A percentile compares a stretch with the other conserved stretches of the same genome.
phyloP scores from a whole-genome alignment of 1,284 basidiomycete genomes.

The Cryptococcus neoformans region DNA sequence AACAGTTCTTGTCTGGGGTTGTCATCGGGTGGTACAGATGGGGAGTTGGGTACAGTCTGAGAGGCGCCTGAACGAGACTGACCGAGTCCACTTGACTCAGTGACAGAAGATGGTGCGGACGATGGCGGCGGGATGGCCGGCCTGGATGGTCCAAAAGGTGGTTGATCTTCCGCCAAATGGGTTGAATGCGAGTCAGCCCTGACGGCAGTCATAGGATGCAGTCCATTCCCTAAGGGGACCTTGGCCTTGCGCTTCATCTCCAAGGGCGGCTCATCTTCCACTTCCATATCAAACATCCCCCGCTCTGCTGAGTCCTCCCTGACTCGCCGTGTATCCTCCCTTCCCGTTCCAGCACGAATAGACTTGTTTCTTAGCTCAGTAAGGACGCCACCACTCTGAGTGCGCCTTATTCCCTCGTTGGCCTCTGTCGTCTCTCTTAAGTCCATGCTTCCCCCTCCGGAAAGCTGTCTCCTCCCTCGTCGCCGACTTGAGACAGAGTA shows the following conservation, averaged over 20 bases:
- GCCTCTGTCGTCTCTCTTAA: conserved; percentile 26
- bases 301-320: conserved; percentile 39
- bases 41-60: conserved; percentile 29
- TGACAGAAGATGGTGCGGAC: neutral
- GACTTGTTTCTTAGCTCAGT: conserved; percentile 1
- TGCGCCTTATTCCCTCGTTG: conserved; percentile 12
- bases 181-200: neutral
- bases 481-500: conserved; percentile 4
- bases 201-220: conserved; percentile 12
- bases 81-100: neutral
- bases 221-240: conserved; percentile 7
- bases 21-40: conserved; percentile 52
- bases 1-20: conserved; percentile 90
- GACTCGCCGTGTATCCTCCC: conserved; percentile 3
- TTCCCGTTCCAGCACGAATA: neutral
- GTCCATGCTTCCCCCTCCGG: conserved; percentile 36
- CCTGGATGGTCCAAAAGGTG: neutral
- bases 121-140: neutral
- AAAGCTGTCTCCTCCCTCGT: conserved; percentile 14
- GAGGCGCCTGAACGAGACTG: neutral
- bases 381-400: conserved; percentile 27
- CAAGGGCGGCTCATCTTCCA: conserved; percentile 34
- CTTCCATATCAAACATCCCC: conserved; percentile 52
- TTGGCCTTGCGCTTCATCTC: conserved; percentile 13
- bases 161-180: neutral